phyloP scores from a whole-genome alignment of 1,284 basidiomycete species.

The Anthracocystis setariae region DNA sequence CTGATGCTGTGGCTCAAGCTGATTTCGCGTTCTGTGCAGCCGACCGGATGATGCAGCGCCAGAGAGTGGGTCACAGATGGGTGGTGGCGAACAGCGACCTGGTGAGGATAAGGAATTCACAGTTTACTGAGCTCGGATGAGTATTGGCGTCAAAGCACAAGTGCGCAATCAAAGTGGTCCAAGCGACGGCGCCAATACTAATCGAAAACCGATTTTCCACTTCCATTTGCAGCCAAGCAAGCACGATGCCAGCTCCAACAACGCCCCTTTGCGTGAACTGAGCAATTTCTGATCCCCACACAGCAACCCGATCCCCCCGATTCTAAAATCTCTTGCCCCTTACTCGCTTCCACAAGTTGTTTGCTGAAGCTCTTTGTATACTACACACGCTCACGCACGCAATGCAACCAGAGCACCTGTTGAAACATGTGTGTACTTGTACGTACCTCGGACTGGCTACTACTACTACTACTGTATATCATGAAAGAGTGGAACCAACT shows the following conservation, averaged over 20 bases:
- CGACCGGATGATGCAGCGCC: too few species aligned
- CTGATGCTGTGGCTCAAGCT: too few species aligned
- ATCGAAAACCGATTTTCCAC: not conserved
- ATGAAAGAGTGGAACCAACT: constrained; percentile 2
- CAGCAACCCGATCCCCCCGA: constrained; percentile 11
- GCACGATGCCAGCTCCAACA: too few species aligned
- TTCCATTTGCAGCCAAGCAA: too few species aligned
- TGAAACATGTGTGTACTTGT: constrained; percentile 1
- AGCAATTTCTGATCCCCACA: constrained; percentile 1
- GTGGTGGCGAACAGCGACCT: not conserved
- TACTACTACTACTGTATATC: too few species aligned
- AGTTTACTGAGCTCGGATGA: not conserved
- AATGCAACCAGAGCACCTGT: not conserved
- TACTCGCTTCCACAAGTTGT: not conserved
- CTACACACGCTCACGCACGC: not conserved
- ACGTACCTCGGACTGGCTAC: too few species aligned
- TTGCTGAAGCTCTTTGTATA: not conserved
- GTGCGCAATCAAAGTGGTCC: constrained; percentile 4
- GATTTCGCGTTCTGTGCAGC: too few species aligned
- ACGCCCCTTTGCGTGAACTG: constrained; percentile 1
- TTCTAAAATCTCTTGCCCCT: not conserved
- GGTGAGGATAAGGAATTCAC: not conserved
- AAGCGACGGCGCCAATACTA: too few species aligned
- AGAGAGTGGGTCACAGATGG: too few species aligned
- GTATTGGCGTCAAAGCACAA: not conserved